Base-by-base conservation (phyloP, 305 asterid genomes). In the Fraxinus greggii region DNA sequence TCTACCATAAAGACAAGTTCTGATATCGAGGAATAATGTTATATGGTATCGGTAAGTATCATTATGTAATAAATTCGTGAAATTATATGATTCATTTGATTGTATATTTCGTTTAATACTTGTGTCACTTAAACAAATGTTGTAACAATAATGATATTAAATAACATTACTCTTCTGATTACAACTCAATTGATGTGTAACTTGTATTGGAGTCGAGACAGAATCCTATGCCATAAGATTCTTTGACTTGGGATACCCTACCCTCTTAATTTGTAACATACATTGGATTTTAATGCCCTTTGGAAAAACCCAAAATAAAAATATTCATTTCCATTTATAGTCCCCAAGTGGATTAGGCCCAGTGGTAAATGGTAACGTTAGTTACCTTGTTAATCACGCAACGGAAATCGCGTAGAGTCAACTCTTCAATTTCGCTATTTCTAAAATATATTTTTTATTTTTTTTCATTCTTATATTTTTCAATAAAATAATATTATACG, bases 171-270 rank as follows among this genome's bases (percentile, higher is more conserved):
- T 32, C 1, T 7, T 7, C 7, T 7, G 78, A 85, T 81, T 82
- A 81, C 63, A 84, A 75, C 78, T 80, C 33, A 86, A 87, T 90
- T 85, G 92, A 82, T 88, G 90, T 81, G n/a, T 86, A 83, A 82
- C 85, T 76, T 86, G 87, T 69, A 86, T 80, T 86, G 83, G 67
- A 80, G 24, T 23, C 48, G 48, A 69, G 42, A 56, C 28, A 78
- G 74, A 84, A 84, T 83, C 89, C 83, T 79, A 85, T 35, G 84
- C 78, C 21, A 6, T 69, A 4, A 13, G 21, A 15, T 26, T 69
- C 38, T 69, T 15, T 1, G 38, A 12, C 75, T 3, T 28, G 72
- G 72, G 72, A 9, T 65, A 65, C 17, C 31, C 28, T 69, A 69
- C 35, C 74, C 74, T n/a, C 21, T 8, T 19, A 61, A 19, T 61